Evolutionary conservation across 805 yeast genomes (phyloP).

Genomic region (Ogataea haglerorum): DNA sequence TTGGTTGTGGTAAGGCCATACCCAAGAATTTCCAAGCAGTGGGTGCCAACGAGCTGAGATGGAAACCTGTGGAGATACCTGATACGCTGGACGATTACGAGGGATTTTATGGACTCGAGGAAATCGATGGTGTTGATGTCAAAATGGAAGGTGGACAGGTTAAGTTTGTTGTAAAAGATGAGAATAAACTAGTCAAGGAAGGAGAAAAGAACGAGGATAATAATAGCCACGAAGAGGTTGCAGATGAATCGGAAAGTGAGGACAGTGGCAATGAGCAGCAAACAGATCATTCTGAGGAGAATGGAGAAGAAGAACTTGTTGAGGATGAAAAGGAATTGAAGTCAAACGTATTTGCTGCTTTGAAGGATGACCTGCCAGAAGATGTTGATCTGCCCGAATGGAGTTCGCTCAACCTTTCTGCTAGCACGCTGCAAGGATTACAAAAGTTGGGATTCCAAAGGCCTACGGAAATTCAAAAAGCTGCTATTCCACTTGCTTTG

Average conservation of each 20-base stretch:
- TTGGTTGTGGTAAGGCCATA: background rate
- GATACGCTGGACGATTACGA: conserved; percentile 83
- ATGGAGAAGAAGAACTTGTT: background rate
- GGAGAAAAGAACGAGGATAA: conserved; percentile 10
- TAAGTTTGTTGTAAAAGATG: conserved; percentile 43
- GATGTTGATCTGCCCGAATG: conserved; percentile 59
- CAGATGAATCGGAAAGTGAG: conserved; percentile 6
- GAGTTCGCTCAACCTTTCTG: conserved; percentile 46
- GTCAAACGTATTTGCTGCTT: conserved; percentile 15
- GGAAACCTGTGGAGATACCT: conserved; percentile 84
- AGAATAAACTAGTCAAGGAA: conserved; percentile 16
- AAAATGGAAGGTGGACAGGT: conserved; percentile 67
- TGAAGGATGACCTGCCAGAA: conserved; percentile 20
- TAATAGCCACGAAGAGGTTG: conserved; percentile 21
- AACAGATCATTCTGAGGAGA: background rate
- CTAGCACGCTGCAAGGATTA: conserved; percentile 61
- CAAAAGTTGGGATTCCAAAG: conserved; percentile 49
- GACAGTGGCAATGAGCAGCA: conserved; percentile 5
- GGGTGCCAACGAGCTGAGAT: conserved; percentile 50
- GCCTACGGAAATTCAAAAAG: conserved; percentile 85
- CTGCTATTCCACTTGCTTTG: conserved; percentile 70
- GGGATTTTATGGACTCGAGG: conserved; percentile 91
- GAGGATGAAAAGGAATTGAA: conserved; percentile 13
- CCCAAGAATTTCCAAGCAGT: conserved; percentile 31
- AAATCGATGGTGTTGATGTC: conserved; percentile 88